Conservation (phyloP, 805 yeast species). For the Saccharomycopsis capsularis region DNA sequence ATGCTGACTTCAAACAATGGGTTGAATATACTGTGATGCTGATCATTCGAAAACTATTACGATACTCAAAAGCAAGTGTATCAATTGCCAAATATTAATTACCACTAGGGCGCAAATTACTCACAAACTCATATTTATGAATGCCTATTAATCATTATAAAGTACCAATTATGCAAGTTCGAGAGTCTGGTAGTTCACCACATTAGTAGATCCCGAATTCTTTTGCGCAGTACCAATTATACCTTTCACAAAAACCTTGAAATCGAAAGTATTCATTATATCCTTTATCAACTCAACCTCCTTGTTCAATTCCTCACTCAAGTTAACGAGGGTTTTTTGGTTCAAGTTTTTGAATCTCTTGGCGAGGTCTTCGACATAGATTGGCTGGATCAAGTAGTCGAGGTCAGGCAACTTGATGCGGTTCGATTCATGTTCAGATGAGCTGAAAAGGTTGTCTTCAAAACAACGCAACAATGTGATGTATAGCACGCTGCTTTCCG, state of each 20-base stretch:
- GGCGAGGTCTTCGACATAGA: constrained; percentile 22
- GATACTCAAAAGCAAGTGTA: too few relatives aligned
- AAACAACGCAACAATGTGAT: constrained; percentile 36
- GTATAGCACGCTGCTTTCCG: constrained; percentile 39
- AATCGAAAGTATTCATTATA: constrained; percentile 21
- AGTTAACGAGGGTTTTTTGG: constrained; percentile 5
- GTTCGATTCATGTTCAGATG: constrained; percentile 12
- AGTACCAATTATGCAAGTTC: constrained; percentile 24
- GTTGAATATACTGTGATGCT: too few relatives aligned
- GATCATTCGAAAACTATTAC: too few relatives aligned
- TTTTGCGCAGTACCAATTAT: constrained; percentile 34
- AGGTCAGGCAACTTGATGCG: constrained; percentile 29
- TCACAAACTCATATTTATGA: neutral
- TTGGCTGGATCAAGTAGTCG: constrained; percentile 11
- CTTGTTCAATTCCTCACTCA: constrained; percentile 24
- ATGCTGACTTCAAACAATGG: too few relatives aligned
- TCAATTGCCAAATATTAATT: too few relatives aligned
- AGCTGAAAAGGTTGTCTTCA: constrained; percentile 29
- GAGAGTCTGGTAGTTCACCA: constrained; percentile 33
- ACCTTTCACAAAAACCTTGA: constrained; percentile 29
- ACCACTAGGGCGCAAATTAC: too few relatives aligned
- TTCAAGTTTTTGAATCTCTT: constrained; percentile 25
- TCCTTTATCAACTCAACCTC: constrained; percentile 25
- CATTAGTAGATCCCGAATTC: constrained; percentile 29
- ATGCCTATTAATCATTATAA: neutral